Evolutionary conservation across 495 filamentous ascomycete species (phyloP).

Genomic region (Penicillium macrosclerotiorum): DNA sequence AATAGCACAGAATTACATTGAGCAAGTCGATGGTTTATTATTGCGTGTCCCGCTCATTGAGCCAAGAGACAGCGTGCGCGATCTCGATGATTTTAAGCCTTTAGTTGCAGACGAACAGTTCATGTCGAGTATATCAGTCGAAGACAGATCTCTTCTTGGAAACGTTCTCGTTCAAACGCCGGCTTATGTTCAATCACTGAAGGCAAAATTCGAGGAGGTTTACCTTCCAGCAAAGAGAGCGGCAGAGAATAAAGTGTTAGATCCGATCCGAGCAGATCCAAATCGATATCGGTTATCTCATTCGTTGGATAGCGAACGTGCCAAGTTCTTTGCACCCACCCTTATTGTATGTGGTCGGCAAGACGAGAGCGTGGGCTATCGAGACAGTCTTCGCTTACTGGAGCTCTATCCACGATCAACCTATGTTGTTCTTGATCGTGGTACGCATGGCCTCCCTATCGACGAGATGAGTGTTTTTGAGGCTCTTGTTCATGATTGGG

Average conservation of each 20-base stretch:
- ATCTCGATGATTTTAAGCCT: conserved; percentile 26
- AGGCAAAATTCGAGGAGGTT: conserved; percentile 21
- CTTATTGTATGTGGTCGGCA: conserved; percentile 30
- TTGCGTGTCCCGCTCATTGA: conserved; percentile 32
- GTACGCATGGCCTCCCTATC: conserved; percentile 31
- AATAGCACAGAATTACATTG: conserved; percentile 26
- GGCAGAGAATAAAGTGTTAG: conserved; percentile 23
- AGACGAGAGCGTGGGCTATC: conserved; percentile 29
- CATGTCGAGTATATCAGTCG: conserved; percentile 21
- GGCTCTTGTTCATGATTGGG: conserved; percentile 32
- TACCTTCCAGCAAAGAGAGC: conserved; percentile 21
- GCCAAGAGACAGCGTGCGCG: conserved; percentile 23
- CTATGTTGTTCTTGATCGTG: conserved; percentile 29
- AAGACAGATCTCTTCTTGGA: conserved; percentile 27
- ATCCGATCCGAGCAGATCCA: conserved; percentile 28
- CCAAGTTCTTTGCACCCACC: conserved; percentile 29
- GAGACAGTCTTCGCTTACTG: conserved; percentile 31
- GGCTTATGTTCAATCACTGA: conserved; percentile 23
- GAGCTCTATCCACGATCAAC: conserved; percentile 33
- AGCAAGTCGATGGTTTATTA: conserved; percentile 28
- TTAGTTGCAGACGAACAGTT: conserved; percentile 23
- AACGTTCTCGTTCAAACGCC: conserved; percentile 29
- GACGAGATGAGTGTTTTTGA: conserved; percentile 31
- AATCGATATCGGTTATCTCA: conserved; percentile 26
- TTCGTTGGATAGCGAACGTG: conserved; percentile 15